Base-by-base conservation (phyloP, 2,329 filamentous ascomycete genomes). In the Paracoccidioides brasiliensis region DNA sequence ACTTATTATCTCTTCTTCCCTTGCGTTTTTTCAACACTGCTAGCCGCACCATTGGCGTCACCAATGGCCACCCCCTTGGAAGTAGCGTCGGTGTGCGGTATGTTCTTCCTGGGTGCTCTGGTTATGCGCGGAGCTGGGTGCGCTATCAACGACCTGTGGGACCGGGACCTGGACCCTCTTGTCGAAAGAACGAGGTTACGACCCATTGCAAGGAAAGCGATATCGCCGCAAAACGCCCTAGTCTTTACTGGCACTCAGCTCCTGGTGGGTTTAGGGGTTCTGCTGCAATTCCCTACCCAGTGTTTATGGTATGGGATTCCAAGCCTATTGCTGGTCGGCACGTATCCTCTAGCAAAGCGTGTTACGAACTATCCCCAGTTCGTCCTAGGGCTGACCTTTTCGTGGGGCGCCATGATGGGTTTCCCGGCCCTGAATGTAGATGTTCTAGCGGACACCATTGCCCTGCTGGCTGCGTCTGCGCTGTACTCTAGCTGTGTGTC, bases 141-240 rank as follows among this genome's bases (percentile, higher is more conserved):
- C 62, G 72, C 77, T 0, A 80, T 79, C 68, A 81, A 82, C 62
- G 79, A 81, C 61, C 72, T 75, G 38, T 73, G 77, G 65, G 79
- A 82, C 60, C 72, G 74, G 50, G 75, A 78, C 46, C 68, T 79
- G 53, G 79, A 82, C 60, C 74, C 76, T 3, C 69, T 75, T 57
- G 77, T 79, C 8, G 71, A 70, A 59, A 73, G 78, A 42, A 78
- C 75, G 43, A 73, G 73, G 38, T 72, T 76, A 58, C 71, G 78
- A 15, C 78, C 78, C 1, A 75, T 79, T 59, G 76, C 77, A 10
- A 67, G 78, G 54, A 72, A 74, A n/a, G 78, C 77, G 33, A 67
- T 80, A 15, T 72, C 75, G 0, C 71, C 73, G 8, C 57, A 64
- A 38, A 69, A 72, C 9, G 74, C 71, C 8, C 58, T 76, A 40